Conservation (phyloP, 331 rosid species). For the Saraca asoca region DNA sequence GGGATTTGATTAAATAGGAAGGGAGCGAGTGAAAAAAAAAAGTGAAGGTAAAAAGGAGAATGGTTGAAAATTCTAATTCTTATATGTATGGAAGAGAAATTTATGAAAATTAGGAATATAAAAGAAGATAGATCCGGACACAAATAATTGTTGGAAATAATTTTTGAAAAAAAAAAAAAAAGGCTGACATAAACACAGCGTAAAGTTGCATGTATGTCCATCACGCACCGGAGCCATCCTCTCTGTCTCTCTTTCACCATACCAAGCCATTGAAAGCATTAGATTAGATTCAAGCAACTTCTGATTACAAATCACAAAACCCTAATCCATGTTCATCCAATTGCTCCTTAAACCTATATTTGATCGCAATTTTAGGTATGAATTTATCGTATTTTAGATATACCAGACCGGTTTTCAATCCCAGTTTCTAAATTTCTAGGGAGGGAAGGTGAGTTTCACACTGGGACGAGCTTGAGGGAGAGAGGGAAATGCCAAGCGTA, state of each 20-base stretch:
- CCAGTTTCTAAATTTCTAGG: slow-evolving; percentile 24
- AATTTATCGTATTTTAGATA: slow-evolving; percentile 19
- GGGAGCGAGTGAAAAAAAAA: no score
- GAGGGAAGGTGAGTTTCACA: slow-evolving; percentile 15
- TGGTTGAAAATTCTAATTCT: no score
- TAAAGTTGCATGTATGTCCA: slow-evolving; percentile 36
- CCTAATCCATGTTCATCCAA: slow-evolving; percentile 33
- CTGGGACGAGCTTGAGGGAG: slow-evolving; percentile 12
- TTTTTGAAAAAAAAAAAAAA: not conserved
- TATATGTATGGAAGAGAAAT: no score
- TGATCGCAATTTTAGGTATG: slow-evolving; percentile 24
- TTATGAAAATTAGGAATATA: not conserved
- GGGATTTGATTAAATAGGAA: no score
- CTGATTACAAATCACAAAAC: slow-evolving; percentile 35
- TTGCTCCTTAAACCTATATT: not conserved
- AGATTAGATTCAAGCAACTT: slow-evolving; percentile 34
- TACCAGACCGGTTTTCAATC: not conserved
- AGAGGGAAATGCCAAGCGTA: slow-evolving; percentile 81
- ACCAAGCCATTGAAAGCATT: slow-evolving; percentile 37
- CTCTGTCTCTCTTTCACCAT: slow-evolving; percentile 27
- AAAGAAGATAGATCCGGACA: not conserved
- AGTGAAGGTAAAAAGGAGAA: no score
- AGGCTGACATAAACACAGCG: slow-evolving; percentile 31
- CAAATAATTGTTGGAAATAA: not conserved
- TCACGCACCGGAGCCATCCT: not conserved